Base-by-base conservation (phyloP, 2,329 filamentous ascomycete genomes). In the Hypoxylon sp. region DNA sequence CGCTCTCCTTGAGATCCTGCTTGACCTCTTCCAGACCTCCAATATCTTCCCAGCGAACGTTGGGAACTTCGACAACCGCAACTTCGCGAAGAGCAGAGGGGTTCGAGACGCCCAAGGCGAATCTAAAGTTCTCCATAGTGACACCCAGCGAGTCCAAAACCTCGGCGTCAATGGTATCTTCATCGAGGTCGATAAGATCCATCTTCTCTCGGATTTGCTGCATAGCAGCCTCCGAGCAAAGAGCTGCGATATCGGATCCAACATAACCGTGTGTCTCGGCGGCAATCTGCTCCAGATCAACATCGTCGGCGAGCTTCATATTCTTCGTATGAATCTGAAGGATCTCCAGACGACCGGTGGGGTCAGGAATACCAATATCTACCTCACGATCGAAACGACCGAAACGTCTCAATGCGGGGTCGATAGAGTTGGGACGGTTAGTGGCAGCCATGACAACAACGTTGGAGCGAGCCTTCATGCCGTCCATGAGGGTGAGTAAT, bases 141-240 rank as follows among this genome's bases (percentile, higher is more conserved):
- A 99, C 96, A 81, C 96, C 96, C 51, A 99, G 90, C 50, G 96
- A 98, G 84, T 99, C 96, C 60, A 99, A 89, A 58, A 99, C 96
- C 85, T 99, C 96, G 31, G 96, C 96, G 77, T 99, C 96, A 71
- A 99, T 99, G 70, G 96, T 99, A 79, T 99, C 96, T 85, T 99
- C 96, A 73, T 99, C 96, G 35, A 99, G 88, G 83, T 99, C 96
- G 75, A 99, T 99, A 72, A 99, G 89, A 80, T 99, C 96, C 96
- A 99, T 99, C 92, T 99, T 99, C 85, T 99, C 96, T 85, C 96
- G 95, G 83, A 99, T 99, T 85, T 99, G 96, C 83, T 99, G 96
- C 96, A 99, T 99, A 72, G 96, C 96, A 80, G 96, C 96, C 84
- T 99, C 96, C 5, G 96, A 99, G 85, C 96, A 99, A 68, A 99